Base-by-base conservation (phyloP, 1,284 basidiomycete genomes). In the Spongispora temasekensis region DNA sequence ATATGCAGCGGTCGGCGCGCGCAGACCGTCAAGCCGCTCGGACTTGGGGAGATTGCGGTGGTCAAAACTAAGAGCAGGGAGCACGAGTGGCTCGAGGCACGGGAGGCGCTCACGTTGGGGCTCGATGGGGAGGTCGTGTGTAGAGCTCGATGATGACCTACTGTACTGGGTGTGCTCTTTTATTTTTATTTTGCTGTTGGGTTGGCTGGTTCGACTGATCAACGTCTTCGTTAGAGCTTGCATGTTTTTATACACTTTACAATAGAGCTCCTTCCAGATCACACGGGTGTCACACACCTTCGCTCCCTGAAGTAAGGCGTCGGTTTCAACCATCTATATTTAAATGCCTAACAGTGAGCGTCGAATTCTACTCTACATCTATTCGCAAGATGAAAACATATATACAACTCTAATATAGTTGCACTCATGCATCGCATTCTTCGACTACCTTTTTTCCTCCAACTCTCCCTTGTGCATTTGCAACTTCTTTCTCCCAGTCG, bases 21-120 rank as follows among this genome's bases (percentile, higher is more conserved):
- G 46, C 89, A 87, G 76, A 88, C 79, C 3, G 79, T 94, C 30
- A 86, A 86, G 65, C 91, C 93, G 0, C 76, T 94, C 60, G 85
- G 86, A 0, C 84, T 96, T 81, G 94, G 94, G 25, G 95, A 96
- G 77, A 87, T 96, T 69, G 93, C 90, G 8, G 85, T 95, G 35
- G 86, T 96, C 31, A 83, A 80, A 70, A 94, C 90, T 53, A 83
- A 81, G 67, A 80, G 80, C 66, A 84, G 76, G 75, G 90, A 91
- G 71, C 79, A 90, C 60, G 86, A 90, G 63, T 86, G 83, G 83
- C 35, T 85, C 58, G 84, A 86, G 65, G 83, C 83, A 55, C 66
- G 83, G 63, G 83, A 85, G 68, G 84, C 84, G 8, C 62, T 93
- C 64, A 78, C 82, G 69, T 68, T 92, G 67, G 82, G 82, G 61